Base-by-base conservation (phyloP, 2,329 filamentous ascomycete genomes). In the Thielaviopsis populi region DNA sequence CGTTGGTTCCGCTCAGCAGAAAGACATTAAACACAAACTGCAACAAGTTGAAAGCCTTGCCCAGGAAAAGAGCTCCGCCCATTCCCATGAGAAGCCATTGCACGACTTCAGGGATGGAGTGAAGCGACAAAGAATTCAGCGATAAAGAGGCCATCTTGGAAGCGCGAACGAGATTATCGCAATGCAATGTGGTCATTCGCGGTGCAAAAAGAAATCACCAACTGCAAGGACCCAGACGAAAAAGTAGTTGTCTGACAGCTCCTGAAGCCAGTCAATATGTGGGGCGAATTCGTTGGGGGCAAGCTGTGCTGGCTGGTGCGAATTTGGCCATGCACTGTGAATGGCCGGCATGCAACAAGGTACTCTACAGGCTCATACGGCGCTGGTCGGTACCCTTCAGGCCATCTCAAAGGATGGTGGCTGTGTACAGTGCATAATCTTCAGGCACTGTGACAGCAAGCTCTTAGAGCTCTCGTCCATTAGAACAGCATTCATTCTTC, bases 21-120 rank as follows among this genome's bases (percentile, higher is more conserved):
- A 91, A 90, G 46, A 86, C 75, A 72, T 83, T 86, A 65, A 88
- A 72, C 58, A 90, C 69, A 46, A 90, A 79, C 67, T 79, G 78
- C 62, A 84, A 68, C 69, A 83, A 83, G 71, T 79, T 83, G 64
- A 85, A 70, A 22, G 82, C 71, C 71, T 83, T 83, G 67, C 73
- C 77, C 66, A 76, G 77, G 56, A 88, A 68, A 68, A 79, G 82
- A 58, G 87, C 72, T 63, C 81, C 80, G 59, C 87, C 87, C 61
- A 85, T 67, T 42, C 74, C 78, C 59, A 79, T 78, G 59, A 83
- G 71, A 15, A 66, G 75, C 70, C 76, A 75, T 67, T 78, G 75
- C 17, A 76, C 73, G 37, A 73, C 69, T 68, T 75, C 75, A 41
- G 80, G 80, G 41, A 82, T 65, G 33, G 41, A 37, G 43, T 60